Evolutionary conservation across 2,329 filamentous ascomycete species (phyloP).

Genomic region (Venturia nashicola): DNA sequence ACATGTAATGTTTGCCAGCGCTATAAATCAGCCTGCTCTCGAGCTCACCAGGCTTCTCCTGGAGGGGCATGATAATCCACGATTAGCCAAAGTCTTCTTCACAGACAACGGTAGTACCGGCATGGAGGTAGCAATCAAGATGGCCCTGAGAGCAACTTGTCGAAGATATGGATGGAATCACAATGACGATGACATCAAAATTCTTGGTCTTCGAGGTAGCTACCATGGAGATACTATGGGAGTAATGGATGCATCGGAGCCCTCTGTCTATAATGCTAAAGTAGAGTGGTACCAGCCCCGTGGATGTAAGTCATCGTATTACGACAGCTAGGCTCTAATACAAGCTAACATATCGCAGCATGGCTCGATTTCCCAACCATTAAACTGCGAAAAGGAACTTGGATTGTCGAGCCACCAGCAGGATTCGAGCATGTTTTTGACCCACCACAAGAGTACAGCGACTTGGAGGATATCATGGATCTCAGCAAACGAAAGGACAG

Average conservation of each 20-base stretch:
- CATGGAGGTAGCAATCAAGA: slow-evolving; percentile 74
- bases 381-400: slow-evolving; percentile 51
- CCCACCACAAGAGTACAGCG: slow-evolving; percentile 21
- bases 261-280: slow-evolving; percentile 65
- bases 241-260: slow-evolving; percentile 75
- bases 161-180: slow-evolving; percentile 54
- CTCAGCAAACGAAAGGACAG: slow-evolving; percentile 30
- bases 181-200: slow-evolving; percentile 44
- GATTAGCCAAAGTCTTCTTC: slow-evolving; percentile 63
- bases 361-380: slow-evolving; percentile 75
- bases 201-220: slow-evolving; percentile 65
- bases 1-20: slow-evolving; percentile 77
- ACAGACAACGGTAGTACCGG: slow-evolving; percentile 78
- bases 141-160: slow-evolving; percentile 61
- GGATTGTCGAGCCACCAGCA: slow-evolving; percentile 49
- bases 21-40: slow-evolving; percentile 67
- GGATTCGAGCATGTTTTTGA: slow-evolving; percentile 37
- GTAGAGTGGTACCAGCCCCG: slow-evolving; percentile 76
- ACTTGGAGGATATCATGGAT: slow-evolving; percentile 24
- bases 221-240: slow-evolving; percentile 86
- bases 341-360: background rate
- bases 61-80: slow-evolving; percentile 45
- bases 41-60: slow-evolving; percentile 55
- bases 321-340: background rate
- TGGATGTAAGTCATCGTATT: slow-evolving; percentile 35